Percentiles rank a stretch among this genome's conserved stretches.
These are phyloP conservation scores for Camellia oleifera DNA, from an alignment of 179 eudicot genomes.

Conservation along the genomic window DNA sequence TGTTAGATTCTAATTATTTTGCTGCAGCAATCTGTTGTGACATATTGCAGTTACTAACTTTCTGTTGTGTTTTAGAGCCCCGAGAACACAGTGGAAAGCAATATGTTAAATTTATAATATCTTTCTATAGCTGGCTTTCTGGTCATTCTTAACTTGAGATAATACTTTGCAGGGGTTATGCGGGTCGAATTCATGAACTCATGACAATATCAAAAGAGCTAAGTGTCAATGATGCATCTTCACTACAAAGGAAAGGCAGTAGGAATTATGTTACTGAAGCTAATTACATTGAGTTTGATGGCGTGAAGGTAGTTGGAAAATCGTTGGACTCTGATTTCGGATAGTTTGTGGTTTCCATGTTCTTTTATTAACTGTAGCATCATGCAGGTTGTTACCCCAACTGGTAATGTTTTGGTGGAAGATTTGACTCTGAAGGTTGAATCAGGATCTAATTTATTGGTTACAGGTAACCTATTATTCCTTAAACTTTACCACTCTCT, in stretches of 20 bases:
- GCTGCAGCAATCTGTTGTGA: background rate
- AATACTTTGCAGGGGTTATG: slow-evolving; percentile 81
- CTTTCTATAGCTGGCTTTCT: background rate
- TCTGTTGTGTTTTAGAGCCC: background rate
- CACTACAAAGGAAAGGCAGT: slow-evolving; percentile 60
- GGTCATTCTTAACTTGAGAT: background rate
- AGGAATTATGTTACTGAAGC: slow-evolving; percentile 87
- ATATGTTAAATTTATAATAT: background rate
- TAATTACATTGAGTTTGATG: slow-evolving; percentile 82
- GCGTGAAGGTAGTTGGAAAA: slow-evolving; percentile 64
- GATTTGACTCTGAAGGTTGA: slow-evolving; percentile 82
- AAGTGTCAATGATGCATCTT: slow-evolving; percentile 55
- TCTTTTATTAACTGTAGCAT: background rate
- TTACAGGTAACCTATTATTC: slow-evolving; percentile 57
- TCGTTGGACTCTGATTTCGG: background rate
- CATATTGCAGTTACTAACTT: background rate
- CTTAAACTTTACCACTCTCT: background rate
- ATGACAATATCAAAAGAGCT: slow-evolving; percentile 81
- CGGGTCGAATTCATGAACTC: slow-evolving; percentile 96
- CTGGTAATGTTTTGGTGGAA: slow-evolving; percentile 93
- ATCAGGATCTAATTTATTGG: slow-evolving; percentile 93
- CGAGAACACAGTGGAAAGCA: slow-evolving; percentile 5
- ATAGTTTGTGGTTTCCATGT: background rate
- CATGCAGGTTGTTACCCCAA: slow-evolving; percentile 93
- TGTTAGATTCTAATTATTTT: too few species aligned